Conservation (phyloP, 2,329 filamentous ascomycete genomes). For the Achaetomium macrosporum region DNA sequence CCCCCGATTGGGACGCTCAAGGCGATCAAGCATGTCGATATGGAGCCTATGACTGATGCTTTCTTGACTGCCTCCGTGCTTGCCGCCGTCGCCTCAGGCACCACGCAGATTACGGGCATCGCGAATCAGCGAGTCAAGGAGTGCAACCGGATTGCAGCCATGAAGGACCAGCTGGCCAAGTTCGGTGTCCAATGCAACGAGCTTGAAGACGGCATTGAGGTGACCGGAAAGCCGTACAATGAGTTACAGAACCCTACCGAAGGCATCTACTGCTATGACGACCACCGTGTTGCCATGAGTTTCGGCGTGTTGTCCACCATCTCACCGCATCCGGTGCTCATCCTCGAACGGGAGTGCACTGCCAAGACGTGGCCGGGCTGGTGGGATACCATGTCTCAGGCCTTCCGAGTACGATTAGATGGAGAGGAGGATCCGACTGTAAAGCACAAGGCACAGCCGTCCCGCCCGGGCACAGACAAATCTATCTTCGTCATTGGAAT, state of each 20-base stretch:
- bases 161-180: slow-evolving; percentile 90
- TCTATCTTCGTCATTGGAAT: slow-evolving; percentile 96
- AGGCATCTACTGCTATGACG: slow-evolving; percentile 88
- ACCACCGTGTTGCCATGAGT: slow-evolving; percentile 97
- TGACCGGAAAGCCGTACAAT: slow-evolving; percentile 47
- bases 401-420: slow-evolving; percentile 70
- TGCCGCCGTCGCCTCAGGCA: slow-evolving; percentile 77
- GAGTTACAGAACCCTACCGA: slow-evolving; percentile 50
- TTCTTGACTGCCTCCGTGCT: slow-evolving; percentile 93
- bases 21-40: slow-evolving; percentile 78
- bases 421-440: slow-evolving; percentile 56
- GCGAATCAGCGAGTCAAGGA: slow-evolving; percentile 98
- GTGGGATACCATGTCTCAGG: slow-evolving; percentile 83
- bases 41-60: slow-evolving; percentile 99
- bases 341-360: slow-evolving; percentile 86
- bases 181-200: slow-evolving; percentile 84
- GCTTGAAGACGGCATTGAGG: slow-evolving; percentile 88
- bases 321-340: slow-evolving; percentile 63
- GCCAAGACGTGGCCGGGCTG: slow-evolving; percentile 98
- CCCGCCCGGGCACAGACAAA: slow-evolving; percentile 39
- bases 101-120: slow-evolving; percentile 85
- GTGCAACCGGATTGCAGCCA: slow-evolving; percentile 91
- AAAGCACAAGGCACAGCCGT: slow-evolving; percentile 26
- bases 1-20: slow-evolving; percentile 68
- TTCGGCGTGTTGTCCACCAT: slow-evolving; percentile 82